Conservation (phyloP, 257 asterid species). For the Ballota nigra region DNA sequence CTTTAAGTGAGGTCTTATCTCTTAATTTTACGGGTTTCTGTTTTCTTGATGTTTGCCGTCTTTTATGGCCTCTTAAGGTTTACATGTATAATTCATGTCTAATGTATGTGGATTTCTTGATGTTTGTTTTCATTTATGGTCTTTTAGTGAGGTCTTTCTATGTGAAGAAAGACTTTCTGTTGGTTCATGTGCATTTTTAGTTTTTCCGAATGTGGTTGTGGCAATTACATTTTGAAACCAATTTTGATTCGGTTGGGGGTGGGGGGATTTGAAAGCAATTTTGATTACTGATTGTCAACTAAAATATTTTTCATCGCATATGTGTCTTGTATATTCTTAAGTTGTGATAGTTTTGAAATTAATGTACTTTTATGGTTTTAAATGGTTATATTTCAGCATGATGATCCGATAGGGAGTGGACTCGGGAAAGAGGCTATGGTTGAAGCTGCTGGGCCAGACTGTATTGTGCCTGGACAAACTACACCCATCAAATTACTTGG, state of each 20-base stretch:
- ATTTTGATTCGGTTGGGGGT: not conserved
- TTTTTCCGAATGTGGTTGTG: not conserved
- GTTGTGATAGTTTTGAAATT: not conserved
- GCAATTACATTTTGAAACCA: not conserved
- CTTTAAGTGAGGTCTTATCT: not conserved
- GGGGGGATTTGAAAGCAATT: not conserved
- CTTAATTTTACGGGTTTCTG: conserved; percentile 3
- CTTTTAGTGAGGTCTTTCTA: not conserved
- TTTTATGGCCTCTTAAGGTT: not conserved
- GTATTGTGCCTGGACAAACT: conserved; percentile 87
- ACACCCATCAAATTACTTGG: conserved; percentile 79
- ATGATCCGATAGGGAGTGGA: conserved; percentile 64
- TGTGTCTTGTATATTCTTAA: not conserved
- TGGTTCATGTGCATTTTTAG: not conserved
- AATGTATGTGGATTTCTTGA: conserved; percentile 7
- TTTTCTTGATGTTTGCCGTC: too few species aligned
- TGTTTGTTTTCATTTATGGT: not conserved
- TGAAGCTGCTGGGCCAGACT: conserved; percentile 97
- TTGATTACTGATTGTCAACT: not conserved
- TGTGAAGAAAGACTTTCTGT: not conserved
- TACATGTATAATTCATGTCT: conserved; percentile 2
- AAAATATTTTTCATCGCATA: not conserved
- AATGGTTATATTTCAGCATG: conserved; percentile 31
- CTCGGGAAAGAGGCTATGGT: conserved; percentile 75
- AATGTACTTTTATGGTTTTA: conserved; percentile 13